A percentile compares a stretch with the other conserved stretches of the same genome.
phyloP scores from a whole-genome alignment of 1,284 basidiomycete genomes.

The Ceratobasidium theobromae region DNA sequence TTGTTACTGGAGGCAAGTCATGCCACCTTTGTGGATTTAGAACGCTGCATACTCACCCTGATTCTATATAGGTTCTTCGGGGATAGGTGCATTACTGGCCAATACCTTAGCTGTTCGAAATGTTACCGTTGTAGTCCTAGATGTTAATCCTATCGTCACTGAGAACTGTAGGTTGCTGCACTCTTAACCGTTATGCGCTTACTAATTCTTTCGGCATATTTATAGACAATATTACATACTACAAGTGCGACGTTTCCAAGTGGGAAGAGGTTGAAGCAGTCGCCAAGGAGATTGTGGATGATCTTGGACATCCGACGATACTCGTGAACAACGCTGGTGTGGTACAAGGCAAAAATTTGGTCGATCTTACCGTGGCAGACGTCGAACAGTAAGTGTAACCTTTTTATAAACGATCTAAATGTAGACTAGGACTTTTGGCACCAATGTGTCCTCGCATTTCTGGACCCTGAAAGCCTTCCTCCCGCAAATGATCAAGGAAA shows the following conservation, averaged over 20 bases:
- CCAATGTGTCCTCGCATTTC: constrained; percentile 87
- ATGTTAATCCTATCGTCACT: constrained; percentile 71
- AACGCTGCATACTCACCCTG: constrained; percentile 30
- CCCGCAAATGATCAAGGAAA: constrained; percentile 79
- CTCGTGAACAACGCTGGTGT: constrained; percentile 97
- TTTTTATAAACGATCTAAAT: neutral
- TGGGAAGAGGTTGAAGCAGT: constrained; percentile 76
- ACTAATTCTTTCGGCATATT: neutral
- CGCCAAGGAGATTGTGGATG: constrained; percentile 68
- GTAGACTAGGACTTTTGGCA: constrained; percentile 74
- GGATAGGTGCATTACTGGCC: constrained; percentile 83
- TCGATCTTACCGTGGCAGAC: constrained; percentile 77
- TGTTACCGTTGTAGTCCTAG: constrained; percentile 82
- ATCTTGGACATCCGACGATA: constrained; percentile 86
- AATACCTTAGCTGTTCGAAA: constrained; percentile 79
- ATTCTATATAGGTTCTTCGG: constrained; percentile 67
- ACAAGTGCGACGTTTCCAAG: constrained; percentile 87
- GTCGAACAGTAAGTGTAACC: constrained; percentile 65
- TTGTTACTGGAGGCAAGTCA: constrained; percentile 83
- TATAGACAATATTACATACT: constrained; percentile 75
- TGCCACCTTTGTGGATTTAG: neutral
- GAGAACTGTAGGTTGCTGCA: constrained; percentile 59
- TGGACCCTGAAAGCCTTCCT: constrained; percentile 91
- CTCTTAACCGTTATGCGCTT: neutral
- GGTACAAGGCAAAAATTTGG: constrained; percentile 81